phyloP scores from a whole-genome alignment of 306 rosid species.

The Cucumis sativus region DNA sequence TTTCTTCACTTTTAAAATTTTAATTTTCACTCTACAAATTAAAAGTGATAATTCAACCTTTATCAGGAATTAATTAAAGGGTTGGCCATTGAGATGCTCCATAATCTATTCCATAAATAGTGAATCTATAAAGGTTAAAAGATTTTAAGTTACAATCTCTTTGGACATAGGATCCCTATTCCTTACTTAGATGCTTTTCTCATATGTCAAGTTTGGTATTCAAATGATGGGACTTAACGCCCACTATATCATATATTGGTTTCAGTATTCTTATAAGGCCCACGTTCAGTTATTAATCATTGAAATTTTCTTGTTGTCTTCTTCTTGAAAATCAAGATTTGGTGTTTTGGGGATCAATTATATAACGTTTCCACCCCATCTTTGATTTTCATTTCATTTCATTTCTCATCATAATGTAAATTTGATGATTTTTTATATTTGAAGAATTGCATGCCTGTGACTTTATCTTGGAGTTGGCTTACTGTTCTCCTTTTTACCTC shows the following conservation, averaged over 20 bases:
- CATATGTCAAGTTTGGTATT: neutral
- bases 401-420: neutral
- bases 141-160: neutral
- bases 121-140: neutral
- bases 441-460: neutral
- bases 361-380: neutral
- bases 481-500: neutral
- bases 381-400: neutral
- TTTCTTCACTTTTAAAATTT: neutral
- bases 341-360: neutral
- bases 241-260: neutral
- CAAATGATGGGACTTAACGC: neutral
- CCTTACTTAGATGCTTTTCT: neutral
- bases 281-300: neutral
- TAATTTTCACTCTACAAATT: neutral
- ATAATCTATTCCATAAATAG: neutral
- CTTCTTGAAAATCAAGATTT: neutral
- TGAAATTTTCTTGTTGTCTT: neutral
- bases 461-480: neutral
- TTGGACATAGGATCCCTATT: neutral
- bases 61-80: neutral
- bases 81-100: neutral
- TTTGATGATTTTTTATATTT: neutral
- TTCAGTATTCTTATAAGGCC: neutral
- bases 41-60: neutral